phyloP scores from a whole-genome alignment of 2,329 filamentous ascomycete genomes.

The Ilyonectria mors-panacis region DNA sequence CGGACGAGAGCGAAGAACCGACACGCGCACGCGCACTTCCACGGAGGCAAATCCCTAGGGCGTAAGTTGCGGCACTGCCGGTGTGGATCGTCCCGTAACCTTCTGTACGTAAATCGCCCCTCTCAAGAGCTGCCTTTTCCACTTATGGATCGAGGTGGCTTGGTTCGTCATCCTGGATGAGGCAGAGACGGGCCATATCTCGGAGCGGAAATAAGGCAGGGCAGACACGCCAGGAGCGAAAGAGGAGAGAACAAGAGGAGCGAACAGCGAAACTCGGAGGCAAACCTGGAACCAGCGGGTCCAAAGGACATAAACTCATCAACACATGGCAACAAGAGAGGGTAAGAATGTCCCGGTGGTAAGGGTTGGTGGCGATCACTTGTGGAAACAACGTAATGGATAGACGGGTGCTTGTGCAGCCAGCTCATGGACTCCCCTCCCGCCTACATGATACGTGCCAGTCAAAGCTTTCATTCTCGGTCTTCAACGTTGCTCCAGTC shows the following conservation, averaged over 20 bases:
- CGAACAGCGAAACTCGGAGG: conserved; percentile 2
- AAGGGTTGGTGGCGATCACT: neutral
- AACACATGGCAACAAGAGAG: neutral
- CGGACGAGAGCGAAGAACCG: neutral
- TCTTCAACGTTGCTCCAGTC: neutral
- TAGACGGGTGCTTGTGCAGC: neutral
- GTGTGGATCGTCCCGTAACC: conserved; percentile 26
- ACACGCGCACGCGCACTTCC: conserved; percentile 2
- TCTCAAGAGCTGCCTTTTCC: conserved; percentile 19
- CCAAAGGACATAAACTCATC: neutral
- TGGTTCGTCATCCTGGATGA: conserved; percentile 13
- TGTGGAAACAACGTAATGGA: conserved; percentile 2
- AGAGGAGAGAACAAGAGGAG: neutral
- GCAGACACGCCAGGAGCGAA: neutral
- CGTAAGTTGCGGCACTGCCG: conserved; percentile 18
- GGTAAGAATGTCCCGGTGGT: neutral
- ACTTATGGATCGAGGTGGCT: conserved; percentile 20
- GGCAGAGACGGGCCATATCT: neutral
- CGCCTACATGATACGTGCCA: neutral
- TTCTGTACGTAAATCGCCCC: conserved; percentile 32
- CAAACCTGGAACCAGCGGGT: neutral
- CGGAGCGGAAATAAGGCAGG: neutral
- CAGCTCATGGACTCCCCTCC: neutral
- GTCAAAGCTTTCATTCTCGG: neutral
- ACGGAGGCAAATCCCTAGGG: conserved; percentile 19